Base-by-base conservation (phyloP, 225 moss, liverwort and hornwort genomes). In the Bryoerythrophyllum caledonicum region DNA sequence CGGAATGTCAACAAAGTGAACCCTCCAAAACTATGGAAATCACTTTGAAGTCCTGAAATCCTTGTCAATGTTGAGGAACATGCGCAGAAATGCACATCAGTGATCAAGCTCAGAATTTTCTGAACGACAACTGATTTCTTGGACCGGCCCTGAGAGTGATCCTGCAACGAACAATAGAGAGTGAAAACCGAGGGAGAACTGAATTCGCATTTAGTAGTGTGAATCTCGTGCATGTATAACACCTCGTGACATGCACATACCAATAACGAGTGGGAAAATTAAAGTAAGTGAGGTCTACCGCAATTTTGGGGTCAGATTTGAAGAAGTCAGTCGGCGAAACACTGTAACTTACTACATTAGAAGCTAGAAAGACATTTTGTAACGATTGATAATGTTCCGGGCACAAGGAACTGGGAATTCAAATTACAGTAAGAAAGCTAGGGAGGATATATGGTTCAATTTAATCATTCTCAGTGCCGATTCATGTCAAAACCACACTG, bases 121-220 rank as follows among this genome's bases (percentile, higher is more conserved):
- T 34, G 34, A 34, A 6, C 5, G 34, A 34, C 34, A 34, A 6
- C 34, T 34, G 6, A 6, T 5, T 10, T 10, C 38, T 38, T 38
- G 10, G 38, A 38, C 38, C 38, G 10, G 38, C 38, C 10, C 38
- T 38, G 38, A 38, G 38, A 38, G 9, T 38, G 38, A 44, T 30
- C 43, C 80, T 80, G 80, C 51, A 23, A 64, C 46, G 16, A 17
- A 38, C n/a, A 38, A 2, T 10, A 71, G 28, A 53, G 35, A 16
- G 59, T 58, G 48, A 6, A 10, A 13, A 69, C n/a, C 53, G 23
- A 54, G 60, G 0, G 52, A 52, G 21, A 8, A 21, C n/a, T 40
- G 41, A 10, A 38, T 48, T 48, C 16, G 16, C 4, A 17, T 48
- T 16, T 37, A n/a, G n/a, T 17, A 6, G 21, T 61, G 13, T 34